Evolutionary conservation across 139 green algal species (phyloP), one percentile per base, ranked within the genome.

Genomic region (Bryopsis sp.): DNA sequence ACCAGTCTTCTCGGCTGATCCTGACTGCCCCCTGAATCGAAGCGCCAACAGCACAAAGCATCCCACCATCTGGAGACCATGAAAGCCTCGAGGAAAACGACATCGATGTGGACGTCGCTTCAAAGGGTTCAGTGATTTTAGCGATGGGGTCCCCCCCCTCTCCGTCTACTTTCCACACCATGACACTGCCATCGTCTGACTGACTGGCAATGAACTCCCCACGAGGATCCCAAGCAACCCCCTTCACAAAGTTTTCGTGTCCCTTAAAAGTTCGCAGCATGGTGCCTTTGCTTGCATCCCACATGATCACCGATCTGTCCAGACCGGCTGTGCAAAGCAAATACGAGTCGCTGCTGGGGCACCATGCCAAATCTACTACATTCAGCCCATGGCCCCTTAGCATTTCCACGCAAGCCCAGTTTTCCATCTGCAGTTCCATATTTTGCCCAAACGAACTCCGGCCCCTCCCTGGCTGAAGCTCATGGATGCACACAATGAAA

Each of bases 181-280:
- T 85, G 37, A 93, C 74, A 35, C 78, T 82, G 48, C 88, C 84
- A 71, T 91, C 79, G 68, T 95, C 90, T 2, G 79, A 78, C 75
- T 95, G 87, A 31, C 57, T 88, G 32, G 87, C 91, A 29, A 97
- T 72, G 77, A 92, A 97, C 2, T 68, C 81, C 39, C 86, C 86
- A 8, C 96, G 81, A 0, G 93, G 93, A 81, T 98, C 93, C 91
- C 92, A 98, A 1, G 89, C 87, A 22, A 98, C 79, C 32, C 93
- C 93, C 72, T 98, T 98, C 33, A 98, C 93, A 48, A 88, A 89
- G 46, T 73, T 84, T n/a, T 58, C 67, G 74, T 96, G 90, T 3
- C 68, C 76, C 37, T 74, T 32, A 6, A 92, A 75, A 6, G 66
- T 64, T n/a, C 38, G 58, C 34, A 90, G 47, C 38, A n/a, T n/a